Conservation (phyloP, 768 basidiomycete genomes). For the Trichaptum fuscoviolaceum region DNA sequence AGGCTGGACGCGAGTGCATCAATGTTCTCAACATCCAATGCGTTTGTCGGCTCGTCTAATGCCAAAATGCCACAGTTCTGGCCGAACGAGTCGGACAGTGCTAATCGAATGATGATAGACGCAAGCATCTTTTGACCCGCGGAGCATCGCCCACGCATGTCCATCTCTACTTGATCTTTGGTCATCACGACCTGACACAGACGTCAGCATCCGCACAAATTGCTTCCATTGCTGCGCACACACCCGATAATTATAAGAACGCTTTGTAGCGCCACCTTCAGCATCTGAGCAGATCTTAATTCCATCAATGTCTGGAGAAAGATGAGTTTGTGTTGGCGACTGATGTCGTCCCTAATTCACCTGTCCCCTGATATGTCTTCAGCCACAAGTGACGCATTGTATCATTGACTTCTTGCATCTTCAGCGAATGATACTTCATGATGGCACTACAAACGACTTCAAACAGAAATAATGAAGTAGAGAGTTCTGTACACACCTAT, state of each 20-base stretch:
- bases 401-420: conserved; percentile 99
- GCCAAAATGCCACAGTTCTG: conserved; percentile 98
- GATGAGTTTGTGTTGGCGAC: neutral
- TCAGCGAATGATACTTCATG: conserved; percentile 95
- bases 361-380: conserved; percentile 98
- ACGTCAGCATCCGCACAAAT: conserved; percentile 15
- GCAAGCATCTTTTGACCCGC: conserved; percentile 99
- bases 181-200: conserved; percentile 87
- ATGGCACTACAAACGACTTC: conserved; percentile 64
- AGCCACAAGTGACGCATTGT: conserved; percentile 97
- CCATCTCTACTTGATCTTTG: conserved; percentile 99
- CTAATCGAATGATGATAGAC: conserved; percentile 95
- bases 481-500: conserved; percentile 59
- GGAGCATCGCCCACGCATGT: conserved; percentile 98
- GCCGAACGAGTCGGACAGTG: conserved; percentile 94
- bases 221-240: conserved; percentile 21
- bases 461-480: conserved; percentile 7
- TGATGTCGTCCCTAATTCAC: conserved; percentile 36
- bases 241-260: conserved; percentile 96
- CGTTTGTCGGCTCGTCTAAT: conserved; percentile 97
- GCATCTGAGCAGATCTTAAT: conserved; percentile 93
- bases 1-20: conserved; percentile 89
- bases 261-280: conserved; percentile 84
- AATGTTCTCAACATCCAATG: conserved; percentile 93
- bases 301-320: conserved; percentile 82